phyloP scores from a whole-genome alignment of 1,284 basidiomycete genomes.

The Inonotus obliquus region DNA sequence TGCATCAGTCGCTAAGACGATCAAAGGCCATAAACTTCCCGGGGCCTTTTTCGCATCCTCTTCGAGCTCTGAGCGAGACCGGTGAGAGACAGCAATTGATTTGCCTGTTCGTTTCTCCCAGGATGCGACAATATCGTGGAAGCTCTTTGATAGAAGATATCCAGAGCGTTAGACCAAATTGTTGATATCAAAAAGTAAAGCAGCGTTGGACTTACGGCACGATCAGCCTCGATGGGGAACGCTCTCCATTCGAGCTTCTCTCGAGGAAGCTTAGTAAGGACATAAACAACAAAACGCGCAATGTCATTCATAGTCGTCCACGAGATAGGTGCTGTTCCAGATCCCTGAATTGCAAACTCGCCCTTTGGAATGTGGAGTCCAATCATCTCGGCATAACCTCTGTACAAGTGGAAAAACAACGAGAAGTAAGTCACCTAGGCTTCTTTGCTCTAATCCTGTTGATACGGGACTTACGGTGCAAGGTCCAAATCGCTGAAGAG shows the following conservation, averaged over 20 bases:
- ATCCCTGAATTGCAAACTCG: constrained; percentile 31
- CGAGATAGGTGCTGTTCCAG: constrained; percentile 29
- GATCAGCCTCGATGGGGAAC: constrained; percentile 37
- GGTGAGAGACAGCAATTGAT: not conserved
- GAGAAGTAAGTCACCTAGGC: not conserved
- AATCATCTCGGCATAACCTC: constrained; percentile 19
- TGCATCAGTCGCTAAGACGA: constrained; percentile 1
- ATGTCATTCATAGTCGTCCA: constrained; percentile 32
- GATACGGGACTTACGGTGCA: not conserved
- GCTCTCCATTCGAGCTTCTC: constrained; percentile 27
- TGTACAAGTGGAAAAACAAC: constrained; percentile 5
- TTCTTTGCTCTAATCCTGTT: not conserved
- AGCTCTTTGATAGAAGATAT: not conserved
- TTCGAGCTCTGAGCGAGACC: constrained; percentile 3
- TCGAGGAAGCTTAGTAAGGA: constrained; percentile 29
- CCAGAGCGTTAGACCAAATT: not conserved
- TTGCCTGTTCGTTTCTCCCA: not conserved
- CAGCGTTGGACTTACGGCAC: constrained; percentile 15
- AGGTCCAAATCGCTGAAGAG: constrained; percentile 22
- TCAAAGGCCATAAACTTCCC: not conserved
- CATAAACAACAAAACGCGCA: constrained; percentile 32
- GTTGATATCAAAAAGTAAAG: not conserved
- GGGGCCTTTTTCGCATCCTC: constrained; percentile 6
- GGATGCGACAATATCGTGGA: not conserved
- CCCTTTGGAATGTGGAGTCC: constrained; percentile 24